Percentiles rank a stretch among this genome's conserved stretches.
Conservation (phyloP, 192 early-diverging fungal species). For the Entophlyctis luteolus region DNA sequence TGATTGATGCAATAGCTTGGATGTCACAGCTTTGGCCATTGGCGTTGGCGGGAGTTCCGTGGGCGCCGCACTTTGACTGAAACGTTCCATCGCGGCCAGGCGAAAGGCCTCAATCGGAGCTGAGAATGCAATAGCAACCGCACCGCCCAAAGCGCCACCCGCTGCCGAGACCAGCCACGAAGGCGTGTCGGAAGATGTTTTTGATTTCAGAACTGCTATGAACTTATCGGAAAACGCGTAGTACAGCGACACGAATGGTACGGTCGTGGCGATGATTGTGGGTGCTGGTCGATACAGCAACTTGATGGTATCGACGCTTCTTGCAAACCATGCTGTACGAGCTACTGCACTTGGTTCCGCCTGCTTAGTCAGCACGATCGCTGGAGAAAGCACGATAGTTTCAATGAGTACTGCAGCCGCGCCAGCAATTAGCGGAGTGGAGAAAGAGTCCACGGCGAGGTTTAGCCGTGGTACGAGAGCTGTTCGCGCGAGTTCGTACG, state of each 20-base stretch:
- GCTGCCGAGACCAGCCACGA: neutral
- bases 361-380: neutral
- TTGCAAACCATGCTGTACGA: too few species aligned
- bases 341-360: neutral
- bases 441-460: neutral
- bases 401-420: neutral
- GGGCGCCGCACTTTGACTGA: neutral
- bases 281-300: neutral
- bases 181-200: neutral
- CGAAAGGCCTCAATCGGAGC: neutral
- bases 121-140: neutral
- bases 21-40: neutral
- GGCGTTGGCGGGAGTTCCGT: neutral
- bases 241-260: constrained; percentile 3
- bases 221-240: neutral
- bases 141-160: neutral
- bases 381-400: neutral
- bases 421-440: neutral
- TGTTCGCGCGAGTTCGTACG: neutral
- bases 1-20: constrained; percentile 9
- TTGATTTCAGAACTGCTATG: neutral
- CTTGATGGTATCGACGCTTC: too few species aligned
- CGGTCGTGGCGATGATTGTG: neutral
- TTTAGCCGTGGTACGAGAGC: neutral
- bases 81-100: neutral